A percentile compares a stretch with the other conserved stretches of the same genome.
Evolutionary conservation across 495 filamentous ascomycete species (phyloP).

Genomic region (Xylaria palmicola): DNA sequence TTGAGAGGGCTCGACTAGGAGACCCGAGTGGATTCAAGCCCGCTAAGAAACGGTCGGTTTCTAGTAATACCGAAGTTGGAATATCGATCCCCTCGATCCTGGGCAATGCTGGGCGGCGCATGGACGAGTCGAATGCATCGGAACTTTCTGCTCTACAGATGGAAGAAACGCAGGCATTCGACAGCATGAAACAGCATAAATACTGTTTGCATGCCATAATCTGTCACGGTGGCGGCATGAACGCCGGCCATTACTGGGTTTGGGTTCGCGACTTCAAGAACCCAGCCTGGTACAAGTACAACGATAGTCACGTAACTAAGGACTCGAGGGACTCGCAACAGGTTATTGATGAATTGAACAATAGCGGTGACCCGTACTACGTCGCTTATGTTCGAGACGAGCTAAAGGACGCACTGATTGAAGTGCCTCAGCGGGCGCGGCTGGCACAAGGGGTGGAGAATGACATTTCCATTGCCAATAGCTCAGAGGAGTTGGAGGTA

Average conservation of each 20-base stretch:
- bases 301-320: constrained; percentile 78
- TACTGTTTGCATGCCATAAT: constrained; percentile 93
- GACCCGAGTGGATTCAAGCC: background rate
- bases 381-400: constrained; percentile 76
- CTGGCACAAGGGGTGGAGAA: constrained; percentile 14
- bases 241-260: constrained; percentile 92
- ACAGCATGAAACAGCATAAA: constrained; percentile 54
- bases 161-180: constrained; percentile 39
- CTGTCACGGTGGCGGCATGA: constrained; percentile 69
- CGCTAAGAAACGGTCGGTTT: background rate
- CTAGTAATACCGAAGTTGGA: background rate
- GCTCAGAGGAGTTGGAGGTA: constrained; percentile 1
- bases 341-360: constrained; percentile 64
- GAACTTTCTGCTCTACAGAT: constrained; percentile 14
- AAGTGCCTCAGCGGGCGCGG: constrained; percentile 43
- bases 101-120: constrained; percentile 12
- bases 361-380: constrained; percentile 78
- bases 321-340: constrained; percentile 46
- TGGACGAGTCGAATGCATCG: constrained; percentile 11
- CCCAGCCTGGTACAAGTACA: constrained; percentile 88
- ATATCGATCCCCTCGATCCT: constrained; percentile 7
- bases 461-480: background rate
- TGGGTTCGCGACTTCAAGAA: constrained; percentile 88
- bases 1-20: background rate
- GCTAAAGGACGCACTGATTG: constrained; percentile 59